Evolutionary conservation across 2,329 filamentous ascomycete genomes (phyloP).

Genomic region (Fusarium keratoplasticum): DNA sequence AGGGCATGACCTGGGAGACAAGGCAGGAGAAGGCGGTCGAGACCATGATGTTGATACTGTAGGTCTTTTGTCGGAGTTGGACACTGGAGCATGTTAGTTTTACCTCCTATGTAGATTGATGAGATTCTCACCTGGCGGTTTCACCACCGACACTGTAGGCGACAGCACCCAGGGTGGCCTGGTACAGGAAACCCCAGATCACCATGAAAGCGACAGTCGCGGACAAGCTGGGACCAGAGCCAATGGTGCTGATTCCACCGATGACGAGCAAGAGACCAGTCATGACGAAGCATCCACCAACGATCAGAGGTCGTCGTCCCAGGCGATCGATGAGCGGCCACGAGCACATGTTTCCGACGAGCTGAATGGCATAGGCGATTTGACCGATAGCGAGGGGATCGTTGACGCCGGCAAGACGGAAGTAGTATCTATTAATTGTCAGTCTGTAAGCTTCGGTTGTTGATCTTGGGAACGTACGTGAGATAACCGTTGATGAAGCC

Average conservation of each 20-base stretch:
- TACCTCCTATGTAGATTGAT: too few species aligned
- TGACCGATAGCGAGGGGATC: conserved; percentile 46
- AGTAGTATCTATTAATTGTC: conserved; percentile 35
- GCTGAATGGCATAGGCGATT: conserved; percentile 44
- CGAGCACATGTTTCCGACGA: conserved; percentile 46
- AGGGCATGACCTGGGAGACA: conserved; percentile 46
- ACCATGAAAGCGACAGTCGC: conserved; percentile 46
- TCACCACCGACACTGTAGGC: conserved; percentile 48
- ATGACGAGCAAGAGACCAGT: conserved; percentile 45
- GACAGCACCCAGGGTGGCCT: conserved; percentile 45
- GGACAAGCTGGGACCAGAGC: conserved; percentile 29
- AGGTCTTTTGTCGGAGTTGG: conserved; percentile 48
- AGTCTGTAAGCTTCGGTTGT: not conserved
- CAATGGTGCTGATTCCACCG: conserved; percentile 47
- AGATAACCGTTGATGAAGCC: conserved; percentile 47
- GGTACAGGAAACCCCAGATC: conserved; percentile 45
- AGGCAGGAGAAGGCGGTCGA: conserved; percentile 46
- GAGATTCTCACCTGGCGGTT: conserved; percentile 38
- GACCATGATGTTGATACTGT: conserved; percentile 49
- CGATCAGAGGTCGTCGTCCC: conserved; percentile 46
- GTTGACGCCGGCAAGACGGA: conserved; percentile 44
- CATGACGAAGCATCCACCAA: conserved; percentile 45
- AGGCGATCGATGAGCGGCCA: conserved; percentile 47
- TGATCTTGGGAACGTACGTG: conserved; percentile 5
- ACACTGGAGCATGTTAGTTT: conserved; percentile 17